Evolutionary conservation across 2,329 filamentous ascomycete species (phyloP), one percentile per base, ranked within the genome.

Genomic region (Monilinia laxa): DNA sequence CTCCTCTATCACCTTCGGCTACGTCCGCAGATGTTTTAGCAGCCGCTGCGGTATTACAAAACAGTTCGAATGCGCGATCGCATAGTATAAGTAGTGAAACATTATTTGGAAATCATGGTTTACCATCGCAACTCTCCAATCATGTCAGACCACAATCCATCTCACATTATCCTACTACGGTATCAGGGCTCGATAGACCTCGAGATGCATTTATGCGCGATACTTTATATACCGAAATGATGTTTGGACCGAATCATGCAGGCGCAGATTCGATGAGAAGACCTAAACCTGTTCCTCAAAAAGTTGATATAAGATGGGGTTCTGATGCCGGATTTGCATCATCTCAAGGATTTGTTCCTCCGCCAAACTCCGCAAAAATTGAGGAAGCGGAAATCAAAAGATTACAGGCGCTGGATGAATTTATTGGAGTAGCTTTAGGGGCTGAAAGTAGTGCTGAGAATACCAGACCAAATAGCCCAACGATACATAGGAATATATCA

Each of bases 301-400:
- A 84, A 63, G 69, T 70, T 16, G 75, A 76, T 51, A 80, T 90
- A 55, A 84, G 85, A 69, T 91, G 87, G 84, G 89, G 89, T 12
- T 89, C 89, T 0, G 89, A 92, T 76, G 76, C 82, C n/a, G 85
- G 81, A 67, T 92, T 92, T 74, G 82, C 79, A 68, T 77, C 78
- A 28, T 75, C 81, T 7, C 84, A 85, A 71, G 83, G 81, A n/a
- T 92, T 88, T 72, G 78, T 85, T 9, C 84, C 87, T 0, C 80
- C 81, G 12, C 80, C 83, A 9, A 78, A 82, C 67, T 82, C 85
- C 71, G 86, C 88, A 49, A 85, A 85, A 3, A 80, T 81, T 42
- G 86, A 88, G 67, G 81, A 83, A 16, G 77, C 87, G 42, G 82
- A 85, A 49, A 81, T 83, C 68, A 80, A 82, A 45, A 81, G 87